Conservation (phyloP, 768 basidiomycete genomes). For the Plicaturopsis crispa region DNA sequence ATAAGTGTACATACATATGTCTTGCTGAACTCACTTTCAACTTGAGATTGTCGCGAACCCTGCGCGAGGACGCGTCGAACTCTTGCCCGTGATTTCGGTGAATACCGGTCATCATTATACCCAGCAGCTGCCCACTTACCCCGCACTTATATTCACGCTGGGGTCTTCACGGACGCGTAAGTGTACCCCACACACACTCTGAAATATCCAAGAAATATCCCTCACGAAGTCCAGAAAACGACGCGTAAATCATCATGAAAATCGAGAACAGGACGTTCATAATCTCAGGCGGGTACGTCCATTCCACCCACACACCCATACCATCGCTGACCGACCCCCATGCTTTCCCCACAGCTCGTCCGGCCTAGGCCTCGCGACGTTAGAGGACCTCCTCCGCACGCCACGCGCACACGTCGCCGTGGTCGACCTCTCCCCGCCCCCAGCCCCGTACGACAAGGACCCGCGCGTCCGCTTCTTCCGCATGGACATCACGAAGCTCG, state of each 20-base stretch:
- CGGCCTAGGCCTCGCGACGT: conserved; percentile 50
- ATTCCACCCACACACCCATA: background rate
- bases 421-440: conserved; percentile 39
- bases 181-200: too few relatives aligned
- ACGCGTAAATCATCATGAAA: conserved; percentile 39
- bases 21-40: too few relatives aligned
- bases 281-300: conserved; percentile 46
- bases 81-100: too few relatives aligned
- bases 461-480: conserved; percentile 9
- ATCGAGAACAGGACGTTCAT: conserved; percentile 45
- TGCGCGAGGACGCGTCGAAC: too few relatives aligned
- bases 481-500: conserved; percentile 17
- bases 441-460: conserved; percentile 1
- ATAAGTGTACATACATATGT: too few relatives aligned
- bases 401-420: conserved; percentile 41
- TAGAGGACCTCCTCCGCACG: conserved; percentile 33
- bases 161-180: too few relatives aligned
- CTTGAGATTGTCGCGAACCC: too few relatives aligned
- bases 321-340: background rate
- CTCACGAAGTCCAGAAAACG: too few relatives aligned
- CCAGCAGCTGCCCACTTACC: too few relatives aligned
- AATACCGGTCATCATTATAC: too few relatives aligned
- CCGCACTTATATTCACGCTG: too few relatives aligned
- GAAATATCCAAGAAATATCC: too few relatives aligned
- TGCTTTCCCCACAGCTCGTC: conserved; percentile 37